Base-by-base conservation (phyloP, 345 rosid genomes). In the Corchorus olitorius region DNA sequence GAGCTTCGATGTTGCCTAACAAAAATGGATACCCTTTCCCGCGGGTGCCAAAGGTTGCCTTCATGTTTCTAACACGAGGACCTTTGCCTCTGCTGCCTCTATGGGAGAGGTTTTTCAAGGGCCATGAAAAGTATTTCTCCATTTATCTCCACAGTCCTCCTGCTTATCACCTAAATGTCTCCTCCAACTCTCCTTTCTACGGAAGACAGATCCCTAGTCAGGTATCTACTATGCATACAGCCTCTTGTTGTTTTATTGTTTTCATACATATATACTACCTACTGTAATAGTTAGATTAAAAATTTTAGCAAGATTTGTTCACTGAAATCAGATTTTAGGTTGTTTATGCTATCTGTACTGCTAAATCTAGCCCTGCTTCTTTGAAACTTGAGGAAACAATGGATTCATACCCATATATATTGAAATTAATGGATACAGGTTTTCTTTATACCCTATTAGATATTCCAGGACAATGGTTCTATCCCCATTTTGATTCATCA, bases 21-120 rank as follows among this genome's bases (percentile, higher is more conserved):
- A 93, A 87, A 78, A 81, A 81, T 1, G 91, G 76, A 56, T 89
- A 81, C 83, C 98, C 98, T 8, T 93, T 81, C 77, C 64, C 74
- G 11, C 83, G 97, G 54, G 88, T 89, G 53, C 95, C 92, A 13
- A 94, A 90, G 56, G 85, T 94, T 72, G 98, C 98, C 2, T 94
- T 94, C 78, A 85, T 94, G 97, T 94, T 94, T 72, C 79, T 94
- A 78, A 91, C 97, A 11, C 85, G 98, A 86, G 98, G 98, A 6
- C 95, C 94, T 2, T 82, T 94, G 80, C 98, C 98, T 2, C 63
- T 94, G 92, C 73, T 90, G 85, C 97, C 95, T 41, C 55, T 94
- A 35, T 94, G 98, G 98, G 98, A 94, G 88, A 93, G 84, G 84
- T 94, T 94, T 70, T 90, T 94, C 1, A 86, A 74, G 43, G 94